Evolutionary conservation across 78 protist species (phyloP).

Genomic region (Dictyostelium intermedium): DNA sequence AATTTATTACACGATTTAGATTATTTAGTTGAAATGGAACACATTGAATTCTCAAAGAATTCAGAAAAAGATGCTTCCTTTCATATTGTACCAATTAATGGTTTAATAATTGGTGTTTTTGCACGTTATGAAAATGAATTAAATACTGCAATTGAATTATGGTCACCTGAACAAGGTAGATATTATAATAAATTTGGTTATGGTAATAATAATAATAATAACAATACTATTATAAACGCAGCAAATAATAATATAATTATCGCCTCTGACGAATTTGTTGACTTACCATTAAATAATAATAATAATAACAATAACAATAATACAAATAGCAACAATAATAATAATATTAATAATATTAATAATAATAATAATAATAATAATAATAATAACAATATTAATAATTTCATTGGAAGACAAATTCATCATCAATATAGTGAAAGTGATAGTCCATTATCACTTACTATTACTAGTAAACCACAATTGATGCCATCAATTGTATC

Average conservation of each 20-base stretch:
- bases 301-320: background rate
- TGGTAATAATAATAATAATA: background rate
- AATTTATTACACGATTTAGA: slow-evolving; percentile 32
- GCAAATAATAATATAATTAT: background rate
- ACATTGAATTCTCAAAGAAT: background rate
- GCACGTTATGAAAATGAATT: slow-evolving; percentile 73
- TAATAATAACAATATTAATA: background rate
- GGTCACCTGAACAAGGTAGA: slow-evolving; percentile 12
- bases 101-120: slow-evolving; percentile 54
- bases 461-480: background rate
- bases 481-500: background rate
- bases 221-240: background rate
- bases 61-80: slow-evolving; percentile 17
- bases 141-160: slow-evolving; percentile 66
- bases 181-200: background rate
- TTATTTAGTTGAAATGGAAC: slow-evolving; percentile 48
- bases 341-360: background rate
- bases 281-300: background rate
- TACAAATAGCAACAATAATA: background rate
- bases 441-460: background rate
- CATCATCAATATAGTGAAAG: background rate
- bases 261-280: background rate
- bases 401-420: background rate
- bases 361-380: background rate
- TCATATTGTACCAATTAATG: slow-evolving; percentile 76